phyloP scores from a whole-genome alignment of 805 yeast genomes.

The Starmerella apis region DNA sequence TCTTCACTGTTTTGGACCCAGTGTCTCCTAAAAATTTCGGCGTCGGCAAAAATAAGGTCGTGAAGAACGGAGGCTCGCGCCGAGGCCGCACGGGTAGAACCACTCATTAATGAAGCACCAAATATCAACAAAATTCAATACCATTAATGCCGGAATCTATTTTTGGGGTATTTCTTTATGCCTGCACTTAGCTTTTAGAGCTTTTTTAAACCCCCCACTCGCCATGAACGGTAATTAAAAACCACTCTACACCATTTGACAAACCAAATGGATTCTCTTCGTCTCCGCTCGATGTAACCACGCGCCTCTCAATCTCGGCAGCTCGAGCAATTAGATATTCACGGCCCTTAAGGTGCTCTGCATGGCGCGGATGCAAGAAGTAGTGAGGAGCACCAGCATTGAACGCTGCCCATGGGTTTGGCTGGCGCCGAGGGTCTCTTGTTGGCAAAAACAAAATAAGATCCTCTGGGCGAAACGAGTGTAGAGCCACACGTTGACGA shows the following conservation, averaged over 20 bases:
- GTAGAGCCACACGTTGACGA: conserved; percentile 52
- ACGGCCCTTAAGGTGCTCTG: conserved; percentile 34
- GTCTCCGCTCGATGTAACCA: conserved; percentile 29
- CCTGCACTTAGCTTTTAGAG: too few relatives aligned
- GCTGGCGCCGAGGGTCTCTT: conserved; percentile 36
- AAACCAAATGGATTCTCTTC: conserved; percentile 56
- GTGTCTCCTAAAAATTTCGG: conserved; percentile 13
- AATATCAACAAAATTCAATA: neutral
- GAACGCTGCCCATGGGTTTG: conserved; percentile 84
- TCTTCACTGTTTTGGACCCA: conserved; percentile 18
- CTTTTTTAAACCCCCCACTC: conserved; percentile 20
- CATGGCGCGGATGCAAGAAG: conserved; percentile 46
- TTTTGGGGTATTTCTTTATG: too few relatives aligned
- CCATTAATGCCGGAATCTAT: too few relatives aligned
- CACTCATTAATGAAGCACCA: neutral
- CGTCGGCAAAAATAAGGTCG: neutral
- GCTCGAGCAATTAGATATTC: conserved; percentile 83
- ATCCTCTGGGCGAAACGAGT: conserved; percentile 60
- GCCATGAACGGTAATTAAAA: conserved; percentile 21
- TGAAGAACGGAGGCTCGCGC: neutral
- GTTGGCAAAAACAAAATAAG: conserved; percentile 80
- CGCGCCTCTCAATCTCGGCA: conserved; percentile 42
- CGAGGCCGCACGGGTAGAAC: neutral
- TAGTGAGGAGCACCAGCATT: conserved; percentile 81
- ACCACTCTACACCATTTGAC: conserved; percentile 41